phyloP scores from a whole-genome alignment of 2,329 filamentous ascomycete genomes.

The Stylonectria norvegica region DNA sequence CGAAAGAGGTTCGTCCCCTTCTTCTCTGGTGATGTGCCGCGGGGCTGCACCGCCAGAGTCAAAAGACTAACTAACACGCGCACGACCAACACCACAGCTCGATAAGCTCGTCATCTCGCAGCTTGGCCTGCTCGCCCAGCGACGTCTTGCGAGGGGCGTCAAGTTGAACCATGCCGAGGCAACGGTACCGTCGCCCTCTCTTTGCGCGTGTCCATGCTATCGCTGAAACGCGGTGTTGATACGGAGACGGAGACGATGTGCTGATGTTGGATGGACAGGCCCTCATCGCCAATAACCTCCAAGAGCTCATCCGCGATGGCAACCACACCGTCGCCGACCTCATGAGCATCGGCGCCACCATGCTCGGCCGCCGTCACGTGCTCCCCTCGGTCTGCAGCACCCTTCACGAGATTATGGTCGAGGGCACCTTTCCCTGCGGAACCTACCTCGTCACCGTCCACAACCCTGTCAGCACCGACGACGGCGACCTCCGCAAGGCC shows the following conservation, averaged over 20 bases:
- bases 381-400: constrained; percentile 76
- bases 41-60: too few species aligned
- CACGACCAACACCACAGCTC: constrained; percentile 52
- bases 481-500: constrained; percentile 81
- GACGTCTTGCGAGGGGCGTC: constrained; percentile 80
- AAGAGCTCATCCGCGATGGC: constrained; percentile 97
- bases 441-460: constrained; percentile 95
- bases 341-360: constrained; percentile 85
- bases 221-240: too few species aligned
- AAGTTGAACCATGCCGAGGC: constrained; percentile 89
- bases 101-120: constrained; percentile 96
- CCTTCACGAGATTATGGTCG: constrained; percentile 82
- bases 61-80: constrained; percentile 20
- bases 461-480: constrained; percentile 79
- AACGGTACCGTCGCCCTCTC: constrained; percentile 49
- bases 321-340: constrained; percentile 87
- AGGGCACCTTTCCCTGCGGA: constrained; percentile 86
- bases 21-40: constrained; percentile 3
- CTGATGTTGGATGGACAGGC: too few species aligned
- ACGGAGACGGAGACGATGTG: too few species aligned
- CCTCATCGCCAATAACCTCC: constrained; percentile 81
- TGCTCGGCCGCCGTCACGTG: constrained; percentile 92
- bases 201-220: not conserved
- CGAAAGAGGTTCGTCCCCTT: constrained; percentile 43
- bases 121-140: constrained; percentile 81